Percentiles rank a stretch among this genome's conserved stretches.
Evolutionary conservation across 805 yeast species (phyloP).

Genomic region (Candida namnaoensis): DNA sequence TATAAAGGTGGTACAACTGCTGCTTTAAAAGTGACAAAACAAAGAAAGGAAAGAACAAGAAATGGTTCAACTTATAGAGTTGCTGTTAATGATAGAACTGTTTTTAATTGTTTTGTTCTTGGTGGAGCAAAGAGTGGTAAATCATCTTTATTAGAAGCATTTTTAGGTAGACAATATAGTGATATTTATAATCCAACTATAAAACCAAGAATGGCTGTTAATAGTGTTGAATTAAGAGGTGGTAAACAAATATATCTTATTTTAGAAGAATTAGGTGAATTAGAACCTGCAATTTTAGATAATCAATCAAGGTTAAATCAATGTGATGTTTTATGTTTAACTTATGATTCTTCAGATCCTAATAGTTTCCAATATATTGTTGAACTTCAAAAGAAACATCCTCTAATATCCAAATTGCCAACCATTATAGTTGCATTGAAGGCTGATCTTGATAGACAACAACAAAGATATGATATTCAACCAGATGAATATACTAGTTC

Average conservation of each 20-base stretch:
- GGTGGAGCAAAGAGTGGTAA: constrained; percentile 89
- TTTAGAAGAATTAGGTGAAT: constrained; percentile 82
- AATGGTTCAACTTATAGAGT: constrained; percentile 62
- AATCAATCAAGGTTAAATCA: constrained; percentile 62
- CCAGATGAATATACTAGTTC: constrained; percentile 81
- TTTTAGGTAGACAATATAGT: constrained; percentile 64
- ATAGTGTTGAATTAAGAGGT: constrained; percentile 87
- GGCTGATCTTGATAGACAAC: constrained; percentile 94
- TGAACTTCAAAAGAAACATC: constrained; percentile 54
- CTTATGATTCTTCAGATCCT: constrained; percentile 94
- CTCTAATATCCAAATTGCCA: constrained; percentile 59
- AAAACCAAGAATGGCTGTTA: constrained; percentile 74
- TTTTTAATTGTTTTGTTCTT: constrained; percentile 80
- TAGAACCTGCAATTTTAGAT: constrained; percentile 74
- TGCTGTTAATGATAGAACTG: constrained; percentile 73
- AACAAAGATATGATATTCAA: constrained; percentile 76
- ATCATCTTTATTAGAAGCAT: constrained; percentile 74
- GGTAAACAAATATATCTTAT: constrained; percentile 94
- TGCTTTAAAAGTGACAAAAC: constrained; percentile 75
- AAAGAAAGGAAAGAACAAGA: constrained; percentile 61
- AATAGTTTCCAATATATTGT: constrained; percentile 83
- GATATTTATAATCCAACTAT: constrained; percentile 75
- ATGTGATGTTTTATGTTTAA: constrained; percentile 85
- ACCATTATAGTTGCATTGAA: constrained; percentile 84
- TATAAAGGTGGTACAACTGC: constrained; percentile 20